phyloP scores from a whole-genome alignment of 768 basidiomycete species.

The Xerocomus potaroensis region DNA sequence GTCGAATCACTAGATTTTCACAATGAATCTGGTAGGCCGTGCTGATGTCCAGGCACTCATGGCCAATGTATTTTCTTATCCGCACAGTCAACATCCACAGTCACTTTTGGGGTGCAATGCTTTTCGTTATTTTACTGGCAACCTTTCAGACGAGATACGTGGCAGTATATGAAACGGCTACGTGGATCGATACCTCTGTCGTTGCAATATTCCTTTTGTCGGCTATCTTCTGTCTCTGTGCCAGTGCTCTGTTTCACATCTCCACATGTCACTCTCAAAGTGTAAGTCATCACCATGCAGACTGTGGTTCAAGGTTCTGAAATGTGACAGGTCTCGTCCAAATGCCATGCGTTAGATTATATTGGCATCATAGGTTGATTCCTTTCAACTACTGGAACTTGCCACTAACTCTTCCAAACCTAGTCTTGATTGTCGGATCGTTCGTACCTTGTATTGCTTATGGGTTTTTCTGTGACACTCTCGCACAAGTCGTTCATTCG shows the following conservation, averaged over 20 bases:
- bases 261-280: constrained; percentile 66
- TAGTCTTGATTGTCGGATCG: constrained; percentile 71
- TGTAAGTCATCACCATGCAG: constrained; percentile 37
- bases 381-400: not conserved
- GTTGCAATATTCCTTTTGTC: constrained; percentile 64
- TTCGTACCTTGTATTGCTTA: constrained; percentile 76
- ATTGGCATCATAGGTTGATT: constrained; percentile 67
- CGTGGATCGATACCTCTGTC: constrained; percentile 57
- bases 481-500: constrained; percentile 53
- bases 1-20: constrained; percentile 53
- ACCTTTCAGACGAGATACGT: constrained; percentile 53
- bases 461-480: constrained; percentile 65
- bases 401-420: constrained; percentile 8
- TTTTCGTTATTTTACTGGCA: constrained; percentile 54
- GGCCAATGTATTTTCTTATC: constrained; percentile 9
- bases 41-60: constrained; percentile 1
- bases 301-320: not conserved
- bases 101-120: constrained; percentile 65
- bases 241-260: constrained; percentile 73
- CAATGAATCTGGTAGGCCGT: constrained; percentile 63
- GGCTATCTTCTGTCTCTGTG: constrained; percentile 68
- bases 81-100: constrained; percentile 78
- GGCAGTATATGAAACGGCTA: constrained; percentile 46
- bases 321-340: constrained; percentile 48
- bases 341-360: constrained; percentile 69